Evolutionary conservation across 768 basidiomycete species (phyloP).

Genomic region (Coprinopsis marcescibilis): DNA sequence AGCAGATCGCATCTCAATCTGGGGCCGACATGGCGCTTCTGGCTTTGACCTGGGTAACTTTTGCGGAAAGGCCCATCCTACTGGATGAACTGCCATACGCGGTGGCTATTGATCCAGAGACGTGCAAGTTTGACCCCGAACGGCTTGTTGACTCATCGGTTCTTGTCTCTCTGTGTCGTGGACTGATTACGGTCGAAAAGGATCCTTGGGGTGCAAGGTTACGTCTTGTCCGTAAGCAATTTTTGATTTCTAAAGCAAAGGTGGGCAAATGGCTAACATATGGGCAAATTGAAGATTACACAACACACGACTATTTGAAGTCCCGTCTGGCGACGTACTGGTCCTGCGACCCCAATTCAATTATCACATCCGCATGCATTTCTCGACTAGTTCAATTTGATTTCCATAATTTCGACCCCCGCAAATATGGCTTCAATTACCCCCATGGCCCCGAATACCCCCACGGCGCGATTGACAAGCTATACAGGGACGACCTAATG

Average conservation of each 20-base stretch:
- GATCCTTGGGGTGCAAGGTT: too few relatives aligned
- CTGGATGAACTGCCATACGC: not conserved
- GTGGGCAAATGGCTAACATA: not conserved
- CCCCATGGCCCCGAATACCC: too few relatives aligned
- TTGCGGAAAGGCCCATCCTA: not conserved
- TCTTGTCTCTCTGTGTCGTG: slow-evolving; percentile 2
- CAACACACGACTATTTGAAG: too few relatives aligned
- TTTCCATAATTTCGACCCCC: too few relatives aligned
- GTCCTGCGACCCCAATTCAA: too few relatives aligned
- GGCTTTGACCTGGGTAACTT: not conserved
- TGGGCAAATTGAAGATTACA: not conserved
- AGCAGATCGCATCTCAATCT: not conserved
- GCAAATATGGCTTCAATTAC: too few relatives aligned
- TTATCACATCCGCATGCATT: too few relatives aligned
- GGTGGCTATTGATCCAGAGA: not conserved
- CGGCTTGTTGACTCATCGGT: too few relatives aligned
- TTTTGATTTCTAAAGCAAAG: not conserved
- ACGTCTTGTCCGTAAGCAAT: slow-evolving; percentile 4
- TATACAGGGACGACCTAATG: too few relatives aligned
- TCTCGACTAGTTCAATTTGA: too few relatives aligned
- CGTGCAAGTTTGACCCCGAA: not conserved
- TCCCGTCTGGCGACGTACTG: too few relatives aligned
- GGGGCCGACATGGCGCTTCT: not conserved
- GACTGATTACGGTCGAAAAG: not conserved
- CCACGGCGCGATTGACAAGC: too few relatives aligned